Percentiles rank a stretch among this genome's conserved stretches.
Evolutionary conservation across 805 yeast species (phyloP).

Genomic region (Brettanomyces anomalus): DNA sequence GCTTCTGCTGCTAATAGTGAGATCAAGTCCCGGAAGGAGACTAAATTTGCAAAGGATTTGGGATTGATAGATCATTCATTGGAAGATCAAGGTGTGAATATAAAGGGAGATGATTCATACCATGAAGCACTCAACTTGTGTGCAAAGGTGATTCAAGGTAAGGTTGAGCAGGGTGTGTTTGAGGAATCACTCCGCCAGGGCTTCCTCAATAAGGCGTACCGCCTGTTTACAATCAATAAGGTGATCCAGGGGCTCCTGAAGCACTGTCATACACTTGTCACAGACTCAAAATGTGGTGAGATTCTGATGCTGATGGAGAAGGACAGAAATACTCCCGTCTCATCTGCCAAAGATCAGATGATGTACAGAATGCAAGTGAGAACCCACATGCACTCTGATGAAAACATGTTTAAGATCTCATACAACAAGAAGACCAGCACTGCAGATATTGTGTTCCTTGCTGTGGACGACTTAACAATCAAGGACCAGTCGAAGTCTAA

Average conservation of each 20-base stretch:
- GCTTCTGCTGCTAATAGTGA: constrained; percentile 68
- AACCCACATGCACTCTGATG: constrained; percentile 68
- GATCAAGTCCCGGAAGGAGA: constrained; percentile 49
- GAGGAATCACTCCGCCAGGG: constrained; percentile 96
- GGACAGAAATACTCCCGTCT: constrained; percentile 55
- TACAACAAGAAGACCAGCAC: constrained; percentile 44
- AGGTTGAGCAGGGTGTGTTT: constrained; percentile 86
- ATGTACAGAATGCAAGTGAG: constrained; percentile 84
- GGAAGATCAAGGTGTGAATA: constrained; percentile 69
- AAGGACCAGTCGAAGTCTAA: constrained; percentile 51
- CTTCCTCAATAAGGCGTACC: constrained; percentile 86
- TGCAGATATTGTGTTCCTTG: constrained; percentile 73
- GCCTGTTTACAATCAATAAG: constrained; percentile 86
- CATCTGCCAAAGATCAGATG: constrained; percentile 82
- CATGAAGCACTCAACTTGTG: constrained; percentile 69
- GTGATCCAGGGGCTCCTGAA: constrained; percentile 77
- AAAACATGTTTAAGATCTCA: constrained; percentile 84
- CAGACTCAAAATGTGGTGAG: constrained; percentile 74
- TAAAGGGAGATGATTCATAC: constrained; percentile 64
- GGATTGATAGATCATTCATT: constrained; percentile 74
- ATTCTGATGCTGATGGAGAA: constrained; percentile 73
- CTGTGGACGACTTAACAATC: constrained; percentile 81
- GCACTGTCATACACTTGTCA: constrained; percentile 76
- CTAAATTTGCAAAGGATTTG: constrained; percentile 79
- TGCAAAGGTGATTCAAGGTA: constrained; percentile 75